Evolutionary conservation across 164 flowering plant species (phyloP).

Genomic region (Vitis rotundifolia): DNA sequence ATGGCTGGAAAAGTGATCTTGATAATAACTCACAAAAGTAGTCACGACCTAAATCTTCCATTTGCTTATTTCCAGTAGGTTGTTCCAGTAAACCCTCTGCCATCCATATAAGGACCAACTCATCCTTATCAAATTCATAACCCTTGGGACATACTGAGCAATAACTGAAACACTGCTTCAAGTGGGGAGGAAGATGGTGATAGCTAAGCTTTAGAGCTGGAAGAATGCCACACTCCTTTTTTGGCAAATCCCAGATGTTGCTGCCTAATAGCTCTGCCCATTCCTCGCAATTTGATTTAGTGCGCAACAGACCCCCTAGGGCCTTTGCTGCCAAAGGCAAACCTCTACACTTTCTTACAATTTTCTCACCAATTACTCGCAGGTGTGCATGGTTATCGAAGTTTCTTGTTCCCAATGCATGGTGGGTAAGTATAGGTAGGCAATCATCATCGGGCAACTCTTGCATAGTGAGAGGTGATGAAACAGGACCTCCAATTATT

Average conservation of each 20-base stretch:
- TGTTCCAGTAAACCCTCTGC: background rate
- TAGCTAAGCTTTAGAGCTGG: background rate
- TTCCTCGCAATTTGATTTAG: too few relatives aligned
- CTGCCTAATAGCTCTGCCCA: too few relatives aligned
- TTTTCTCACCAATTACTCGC: too few relatives aligned
- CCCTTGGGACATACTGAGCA: constrained; percentile 13
- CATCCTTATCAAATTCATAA: background rate
- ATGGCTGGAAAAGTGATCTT: constrained; percentile 1
- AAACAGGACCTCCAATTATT: too few relatives aligned
- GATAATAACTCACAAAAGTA: background rate
- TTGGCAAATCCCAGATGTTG: background rate
- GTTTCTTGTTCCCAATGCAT: too few relatives aligned
- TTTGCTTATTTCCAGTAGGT: background rate
- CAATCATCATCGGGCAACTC: too few relatives aligned
- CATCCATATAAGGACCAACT: constrained; percentile 1
- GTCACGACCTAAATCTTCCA: background rate
- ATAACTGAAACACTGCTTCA: constrained; percentile 9
- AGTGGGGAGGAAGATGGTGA: background rate
- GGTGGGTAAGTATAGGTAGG: too few relatives aligned
- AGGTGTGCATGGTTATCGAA: too few relatives aligned
- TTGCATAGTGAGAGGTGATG: too few relatives aligned
- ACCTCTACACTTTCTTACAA: too few relatives aligned
- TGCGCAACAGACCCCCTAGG: too few relatives aligned
- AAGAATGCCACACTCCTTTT: background rate
- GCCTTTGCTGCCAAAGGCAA: too few relatives aligned